phyloP scores from a whole-genome alignment of 768 basidiomycete genomes.

The Tephrocybe sp. region DNA sequence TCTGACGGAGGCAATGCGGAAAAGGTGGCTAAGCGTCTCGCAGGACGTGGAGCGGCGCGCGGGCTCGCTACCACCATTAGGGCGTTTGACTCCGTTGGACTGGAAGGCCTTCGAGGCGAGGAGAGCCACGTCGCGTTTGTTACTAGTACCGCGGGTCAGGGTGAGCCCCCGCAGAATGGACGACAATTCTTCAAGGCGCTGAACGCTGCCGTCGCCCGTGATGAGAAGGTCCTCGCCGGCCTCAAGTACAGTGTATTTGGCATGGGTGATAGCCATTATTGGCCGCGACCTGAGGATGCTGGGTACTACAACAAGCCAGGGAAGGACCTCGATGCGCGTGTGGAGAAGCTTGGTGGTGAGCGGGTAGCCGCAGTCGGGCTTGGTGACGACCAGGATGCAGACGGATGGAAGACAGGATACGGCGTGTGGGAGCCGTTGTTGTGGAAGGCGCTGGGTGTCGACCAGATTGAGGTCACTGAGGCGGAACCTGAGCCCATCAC shows the following conservation, averaged over 20 bases:
- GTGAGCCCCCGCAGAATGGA: constrained; percentile 96
- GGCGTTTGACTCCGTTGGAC: constrained; percentile 76
- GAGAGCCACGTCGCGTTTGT: constrained; percentile 73
- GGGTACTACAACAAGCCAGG: constrained; percentile 97
- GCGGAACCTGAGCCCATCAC: constrained; percentile 96
- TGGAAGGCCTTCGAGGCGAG: constrained; percentile 75
- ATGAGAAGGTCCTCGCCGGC: constrained; percentile 57
- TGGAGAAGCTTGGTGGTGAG: constrained; percentile 78
- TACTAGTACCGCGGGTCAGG: constrained; percentile 94
- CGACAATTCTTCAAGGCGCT: constrained; percentile 85
- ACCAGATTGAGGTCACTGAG: constrained; percentile 82
- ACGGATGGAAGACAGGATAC: constrained; percentile 95
- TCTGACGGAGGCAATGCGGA: constrained; percentile 96
- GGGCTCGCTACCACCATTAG: constrained; percentile 75
- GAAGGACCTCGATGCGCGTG: constrained; percentile 81
- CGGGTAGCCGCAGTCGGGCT: constrained; percentile 76
- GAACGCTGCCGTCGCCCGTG: constrained; percentile 59
- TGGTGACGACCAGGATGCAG: constrained; percentile 96
- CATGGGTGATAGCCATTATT: constrained; percentile 98
- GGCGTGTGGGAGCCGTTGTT: constrained; percentile 90
- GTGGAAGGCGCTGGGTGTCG: constrained; percentile 95
- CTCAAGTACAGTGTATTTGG: constrained; percentile 84
- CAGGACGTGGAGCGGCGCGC: constrained; percentile 76
- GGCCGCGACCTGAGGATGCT: constrained; percentile 96
- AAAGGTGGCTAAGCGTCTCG: constrained; percentile 89